Percentiles rank a stretch among this genome's conserved stretches.
Evolutionary conservation across 306 rosid genomes (phyloP).

Genomic region (Quercus ilex): DNA sequence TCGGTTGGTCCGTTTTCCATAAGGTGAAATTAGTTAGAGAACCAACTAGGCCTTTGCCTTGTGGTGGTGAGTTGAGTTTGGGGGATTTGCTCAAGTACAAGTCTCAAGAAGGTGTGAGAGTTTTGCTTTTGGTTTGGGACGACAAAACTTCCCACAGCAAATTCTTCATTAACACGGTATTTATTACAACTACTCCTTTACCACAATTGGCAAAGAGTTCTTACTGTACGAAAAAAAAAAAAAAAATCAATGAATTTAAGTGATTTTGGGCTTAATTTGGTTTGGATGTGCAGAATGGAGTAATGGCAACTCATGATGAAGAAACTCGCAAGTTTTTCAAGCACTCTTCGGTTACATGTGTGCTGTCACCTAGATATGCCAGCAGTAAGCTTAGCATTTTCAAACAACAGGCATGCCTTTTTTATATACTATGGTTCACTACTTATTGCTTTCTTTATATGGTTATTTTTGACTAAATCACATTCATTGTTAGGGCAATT

Average conservation of each 20-base stretch:
- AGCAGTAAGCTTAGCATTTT: slow-evolving; percentile 99
- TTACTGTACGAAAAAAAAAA: too few species aligned
- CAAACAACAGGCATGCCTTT: slow-evolving; percentile 95
- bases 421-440: slow-evolving; percentile 48
- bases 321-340: slow-evolving; percentile 92
- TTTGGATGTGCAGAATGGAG: slow-evolving; percentile 62
- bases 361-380: slow-evolving; percentile 96
- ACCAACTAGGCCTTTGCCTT: slow-evolving; percentile 67
- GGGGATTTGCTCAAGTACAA: slow-evolving; percentile 92
- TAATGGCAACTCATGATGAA: slow-evolving; percentile 98
- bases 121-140: slow-evolving; percentile 90
- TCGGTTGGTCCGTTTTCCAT: slow-evolving; percentile 86
- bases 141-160: slow-evolving; percentile 93
- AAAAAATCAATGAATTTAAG: too few species aligned
- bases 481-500: too few species aligned
- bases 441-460: slow-evolving; percentile 28
- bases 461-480: not conserved
- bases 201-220: too few species aligned
- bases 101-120: slow-evolving; percentile 90
- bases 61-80: slow-evolving; percentile 77
- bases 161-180: slow-evolving; percentile 86
- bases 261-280: not conserved
- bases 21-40: slow-evolving; percentile 87
- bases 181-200: too few species aligned
- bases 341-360: slow-evolving; percentile 88